Evolutionary conservation across 306 rosid genomes (phyloP), one percentile per base, ranked within the genome.

Genomic region (Begonia fuchsioides): DNA sequence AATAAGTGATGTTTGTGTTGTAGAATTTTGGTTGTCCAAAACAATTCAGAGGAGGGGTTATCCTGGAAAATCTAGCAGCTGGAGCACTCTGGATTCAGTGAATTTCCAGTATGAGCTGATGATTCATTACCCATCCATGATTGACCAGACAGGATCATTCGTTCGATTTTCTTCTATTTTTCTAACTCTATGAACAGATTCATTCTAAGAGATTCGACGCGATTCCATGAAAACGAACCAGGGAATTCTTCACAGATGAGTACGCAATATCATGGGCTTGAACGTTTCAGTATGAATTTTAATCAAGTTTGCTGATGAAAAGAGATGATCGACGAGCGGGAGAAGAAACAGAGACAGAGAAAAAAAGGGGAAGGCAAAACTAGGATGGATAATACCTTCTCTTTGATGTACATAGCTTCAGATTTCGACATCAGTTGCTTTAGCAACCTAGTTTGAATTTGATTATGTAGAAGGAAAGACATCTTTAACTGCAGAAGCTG

Each of bases 401-500:
- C 44, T 41, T 63, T 41, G 49, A 63, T 40, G 41, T 12, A 32
- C 52, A 53, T 44, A n/a, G 54, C 62, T 60, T 60, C 62, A 54
- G 35, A 20, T 1, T 44, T 56, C 61, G 45, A 60, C 15, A 4
- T 17, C 60, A 6, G 18, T 40, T 9, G 17, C 17, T 43, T 40
- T 39, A 10, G 9, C 32, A n/a, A 41, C 19, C 32, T 9, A 12
- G 32, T 59, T 44, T 39, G 38, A 8, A 20, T 18, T 18, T 17
- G 32, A 44, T 32, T 57, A 78, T 17, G 84, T 63, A 17, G 96
- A 73, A 2, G 96, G 93, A 44, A 92, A 92, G 1, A 85, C 96
- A 12, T 92, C 98, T 62, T 92, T 92, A 12, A 92, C 96, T 32
- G 98, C 98, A 12, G 98, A 82, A 0, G 98, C 98, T 10, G 98